Evolutionary conservation across 2,329 filamentous ascomycete species (phyloP).

Genomic region (Beauveria australis): DNA sequence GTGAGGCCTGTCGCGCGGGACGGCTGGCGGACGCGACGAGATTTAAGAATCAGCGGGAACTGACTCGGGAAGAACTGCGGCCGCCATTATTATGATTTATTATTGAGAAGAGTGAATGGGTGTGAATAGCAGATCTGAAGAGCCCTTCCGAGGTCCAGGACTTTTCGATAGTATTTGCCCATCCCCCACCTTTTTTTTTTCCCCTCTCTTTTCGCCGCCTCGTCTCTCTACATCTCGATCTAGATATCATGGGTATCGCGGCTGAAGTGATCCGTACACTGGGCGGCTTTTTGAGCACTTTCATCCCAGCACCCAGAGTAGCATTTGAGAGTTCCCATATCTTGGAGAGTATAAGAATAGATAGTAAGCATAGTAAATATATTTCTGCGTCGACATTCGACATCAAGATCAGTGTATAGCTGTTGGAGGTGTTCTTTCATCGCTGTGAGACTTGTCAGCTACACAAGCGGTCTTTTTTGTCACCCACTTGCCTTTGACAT

Average conservation of each 20-base stretch:
- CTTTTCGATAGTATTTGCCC: neutral
- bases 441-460: neutral
- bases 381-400: too few relatives aligned
- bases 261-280: neutral
- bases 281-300: too few relatives aligned
- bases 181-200: neutral
- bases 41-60: neutral
- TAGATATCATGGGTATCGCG: neutral
- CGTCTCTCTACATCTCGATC: neutral
- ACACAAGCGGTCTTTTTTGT: neutral
- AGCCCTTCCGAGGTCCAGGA: neutral
- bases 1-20: neutral
- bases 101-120: neutral
- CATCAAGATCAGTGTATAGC: too few relatives aligned
- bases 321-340: too few relatives aligned
- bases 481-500: neutral
- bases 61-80: neutral
- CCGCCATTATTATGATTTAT: neutral
- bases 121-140: too few relatives aligned
- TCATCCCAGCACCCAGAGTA: too few relatives aligned
- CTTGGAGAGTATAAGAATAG: too few relatives aligned
- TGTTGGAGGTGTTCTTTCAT: neutral
- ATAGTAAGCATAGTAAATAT: too few relatives aligned
- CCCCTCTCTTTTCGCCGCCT: neutral
- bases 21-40: neutral